Base-by-base conservation (phyloP, 345 rosid genomes). In the Nasturtium officinale region DNA sequence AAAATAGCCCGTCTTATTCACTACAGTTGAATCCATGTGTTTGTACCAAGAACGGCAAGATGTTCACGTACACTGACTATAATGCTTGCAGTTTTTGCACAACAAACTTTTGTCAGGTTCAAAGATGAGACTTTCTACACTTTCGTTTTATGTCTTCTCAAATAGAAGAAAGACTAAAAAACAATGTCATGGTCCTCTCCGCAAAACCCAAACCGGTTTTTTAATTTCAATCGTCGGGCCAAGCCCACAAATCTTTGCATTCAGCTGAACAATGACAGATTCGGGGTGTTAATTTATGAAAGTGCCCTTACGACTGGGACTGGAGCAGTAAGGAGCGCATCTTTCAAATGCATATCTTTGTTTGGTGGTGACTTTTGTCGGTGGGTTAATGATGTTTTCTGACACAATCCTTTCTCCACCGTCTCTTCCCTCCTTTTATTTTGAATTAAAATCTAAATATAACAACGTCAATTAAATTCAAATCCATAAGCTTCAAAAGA, bases 301-400 rank as follows among this genome's bases (percentile, higher is more conserved):
- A 72, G 1, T 54, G 3, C 76, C 76, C 56, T 40, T 42, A 51
- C 0, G 5, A 53, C 32, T 17, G 12, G 13, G 37, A 69, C 12
- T 21, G 7, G 8, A 46, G 33, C 30, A 8, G 11, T 18, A 29
- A 40, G 33, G 51, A 29, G 52, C 33, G 69, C 16, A 61, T 72
- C 60, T 37, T 50, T 61, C 42, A 40, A 63, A 9, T 73, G 57
- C 64, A 50, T 57, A 72, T 55, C 52, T 74, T 73, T 28, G 42
- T 37, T 30, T 57, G 28, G 28, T 57, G 66, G 72, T 74, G 40
- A 74, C 78, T 74, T 71, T 66, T 65, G 78, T 74, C 78, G 72
- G 72, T 74, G 40, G 72, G 67, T 66, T 37, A 28, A 48, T 33
- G 29, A 7, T 4, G 57, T 37, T 20, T 9, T 57, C 72, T 66